Conservation (phyloP, 2,329 filamentous ascomycete species). For the Penicillium fuscoglaucum region DNA sequence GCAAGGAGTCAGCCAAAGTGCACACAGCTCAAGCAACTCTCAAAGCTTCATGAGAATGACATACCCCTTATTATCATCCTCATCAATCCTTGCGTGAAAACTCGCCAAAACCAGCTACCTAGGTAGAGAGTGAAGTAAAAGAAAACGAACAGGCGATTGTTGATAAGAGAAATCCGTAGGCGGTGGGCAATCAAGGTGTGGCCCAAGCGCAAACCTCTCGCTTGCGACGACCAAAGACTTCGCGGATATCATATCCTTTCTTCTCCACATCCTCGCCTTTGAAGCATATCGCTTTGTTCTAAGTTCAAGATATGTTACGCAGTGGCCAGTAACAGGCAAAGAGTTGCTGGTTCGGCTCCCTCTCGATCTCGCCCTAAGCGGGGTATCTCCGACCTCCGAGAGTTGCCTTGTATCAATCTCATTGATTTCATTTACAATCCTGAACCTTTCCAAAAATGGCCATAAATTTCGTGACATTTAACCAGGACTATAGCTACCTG, state of each 20-base stretch:
- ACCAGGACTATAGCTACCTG: slow-evolving; percentile 96
- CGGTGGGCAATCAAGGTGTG: slow-evolving; percentile 39
- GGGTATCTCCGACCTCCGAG: slow-evolving; percentile 21
- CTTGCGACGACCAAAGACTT: slow-evolving; percentile 29
- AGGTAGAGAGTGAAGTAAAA: slow-evolving; percentile 4
- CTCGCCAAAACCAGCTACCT: neutral
- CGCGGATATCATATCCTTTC: slow-evolving; percentile 13
- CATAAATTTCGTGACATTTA: slow-evolving; percentile 98
- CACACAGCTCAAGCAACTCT: neutral
- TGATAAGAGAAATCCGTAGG: slow-evolving; percentile 19
- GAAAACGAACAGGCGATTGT: slow-evolving; percentile 6
- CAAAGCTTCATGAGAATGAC: neutral
- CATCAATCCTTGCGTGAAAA: neutral
- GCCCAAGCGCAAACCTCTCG: slow-evolving; percentile 38
- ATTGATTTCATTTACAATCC: slow-evolving; percentile 1
- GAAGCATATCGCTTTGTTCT: neutral
- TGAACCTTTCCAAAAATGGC: slow-evolving; percentile 54
- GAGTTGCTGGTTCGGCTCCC: slow-evolving; percentile 17
- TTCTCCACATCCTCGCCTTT: slow-evolving; percentile 1
- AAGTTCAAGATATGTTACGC: slow-evolving; percentile 17
- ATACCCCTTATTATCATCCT: neutral
- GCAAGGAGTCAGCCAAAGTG: neutral
- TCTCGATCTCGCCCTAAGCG: slow-evolving; percentile 17
- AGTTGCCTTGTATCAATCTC: slow-evolving; percentile 18
- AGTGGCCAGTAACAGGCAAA: slow-evolving; percentile 23